phyloP scores from a whole-genome alignment of 2,329 filamentous ascomycete genomes.

The Hypomyces rosellus region DNA sequence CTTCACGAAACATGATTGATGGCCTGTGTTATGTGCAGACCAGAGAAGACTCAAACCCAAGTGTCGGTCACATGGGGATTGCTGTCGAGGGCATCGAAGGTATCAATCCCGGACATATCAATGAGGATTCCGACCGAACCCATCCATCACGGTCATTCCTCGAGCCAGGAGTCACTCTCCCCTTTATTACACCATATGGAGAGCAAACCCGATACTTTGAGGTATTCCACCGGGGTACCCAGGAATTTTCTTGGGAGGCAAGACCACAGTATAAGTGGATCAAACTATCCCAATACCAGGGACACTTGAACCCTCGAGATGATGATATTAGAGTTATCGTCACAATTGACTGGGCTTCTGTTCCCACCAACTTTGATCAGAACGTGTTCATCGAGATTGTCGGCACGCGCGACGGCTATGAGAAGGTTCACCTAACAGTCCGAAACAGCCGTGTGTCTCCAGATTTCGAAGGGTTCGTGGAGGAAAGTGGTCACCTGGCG shows the following conservation, averaged over 20 bases:
- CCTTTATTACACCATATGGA: slow-evolving; percentile 26
- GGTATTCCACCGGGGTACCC: slow-evolving; percentile 28
- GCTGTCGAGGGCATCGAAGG: slow-evolving; percentile 28
- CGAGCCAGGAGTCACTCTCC: slow-evolving; percentile 23
- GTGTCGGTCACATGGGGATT: slow-evolving; percentile 34
- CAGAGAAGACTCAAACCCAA: slow-evolving; percentile 40
- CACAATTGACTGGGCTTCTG: slow-evolving; percentile 29
- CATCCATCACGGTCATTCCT: slow-evolving; percentile 34
- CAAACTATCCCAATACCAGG: slow-evolving; percentile 22
- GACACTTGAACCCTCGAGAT: slow-evolving; percentile 25
- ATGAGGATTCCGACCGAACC: slow-evolving; percentile 48
- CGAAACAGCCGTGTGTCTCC: slow-evolving; percentile 20
- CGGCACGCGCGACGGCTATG: slow-evolving; percentile 33
- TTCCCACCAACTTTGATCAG: slow-evolving; percentile 36
- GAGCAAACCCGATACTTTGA: slow-evolving; percentile 28
- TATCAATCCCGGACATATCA: slow-evolving; percentile 31
- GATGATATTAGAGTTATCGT: slow-evolving; percentile 26
- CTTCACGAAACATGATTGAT: slow-evolving; percentile 47
- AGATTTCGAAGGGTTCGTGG: slow-evolving; percentile 30
- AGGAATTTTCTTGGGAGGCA: slow-evolving; percentile 24
- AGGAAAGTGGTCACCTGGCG: slow-evolving; percentile 27
- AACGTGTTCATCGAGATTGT: slow-evolving; percentile 29
- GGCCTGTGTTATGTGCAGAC: slow-evolving; percentile 50
- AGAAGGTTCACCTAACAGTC: slow-evolving; percentile 25
- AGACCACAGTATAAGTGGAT: slow-evolving; percentile 28